A percentile compares a stretch with the other conserved stretches of the same genome.
These are phyloP conservation scores for Candida ulmi DNA, from an alignment of 805 yeast genomes.

Conservation along the genomic window DNA sequence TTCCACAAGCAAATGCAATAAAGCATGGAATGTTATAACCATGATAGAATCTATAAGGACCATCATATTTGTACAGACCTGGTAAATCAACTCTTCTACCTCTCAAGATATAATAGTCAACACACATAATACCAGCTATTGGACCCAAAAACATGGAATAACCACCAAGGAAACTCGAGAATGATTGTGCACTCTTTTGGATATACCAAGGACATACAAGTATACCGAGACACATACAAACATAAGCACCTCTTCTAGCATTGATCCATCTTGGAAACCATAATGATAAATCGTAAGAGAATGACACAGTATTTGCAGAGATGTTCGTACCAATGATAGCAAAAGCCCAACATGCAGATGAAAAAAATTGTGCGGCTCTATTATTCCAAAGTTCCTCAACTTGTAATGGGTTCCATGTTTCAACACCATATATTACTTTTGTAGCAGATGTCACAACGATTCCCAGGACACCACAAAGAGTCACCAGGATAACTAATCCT, in stretches of 20 bases:
- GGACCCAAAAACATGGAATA: constrained; percentile 75
- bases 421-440: constrained; percentile 30
- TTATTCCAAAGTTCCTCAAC: constrained; percentile 30
- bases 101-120: constrained; percentile 57
- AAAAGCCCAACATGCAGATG: constrained; percentile 18
- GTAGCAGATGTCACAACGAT: constrained; percentile 31
- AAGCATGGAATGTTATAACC: constrained; percentile 81
- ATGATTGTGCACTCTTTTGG: constrained; percentile 49
- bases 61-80: constrained; percentile 50
- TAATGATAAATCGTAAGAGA: constrained; percentile 53
- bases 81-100: constrained; percentile 58
- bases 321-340: constrained; percentile 60
- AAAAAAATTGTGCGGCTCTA: constrained; percentile 20
- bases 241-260: constrained; percentile 54
- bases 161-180: constrained; percentile 71
- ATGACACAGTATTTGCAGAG: constrained; percentile 57
- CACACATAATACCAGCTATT: constrained; percentile 64
- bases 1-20: constrained; percentile 47
- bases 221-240: constrained; percentile 64
- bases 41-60: constrained; percentile 49
- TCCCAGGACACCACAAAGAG: constrained; percentile 27
- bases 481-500: constrained; percentile 24
- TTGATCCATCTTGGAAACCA: constrained; percentile 53
- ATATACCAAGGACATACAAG: constrained; percentile 74
- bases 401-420: constrained; percentile 39